phyloP scores from a whole-genome alignment of 306 rosid species.

The Quercus variabilis region DNA sequence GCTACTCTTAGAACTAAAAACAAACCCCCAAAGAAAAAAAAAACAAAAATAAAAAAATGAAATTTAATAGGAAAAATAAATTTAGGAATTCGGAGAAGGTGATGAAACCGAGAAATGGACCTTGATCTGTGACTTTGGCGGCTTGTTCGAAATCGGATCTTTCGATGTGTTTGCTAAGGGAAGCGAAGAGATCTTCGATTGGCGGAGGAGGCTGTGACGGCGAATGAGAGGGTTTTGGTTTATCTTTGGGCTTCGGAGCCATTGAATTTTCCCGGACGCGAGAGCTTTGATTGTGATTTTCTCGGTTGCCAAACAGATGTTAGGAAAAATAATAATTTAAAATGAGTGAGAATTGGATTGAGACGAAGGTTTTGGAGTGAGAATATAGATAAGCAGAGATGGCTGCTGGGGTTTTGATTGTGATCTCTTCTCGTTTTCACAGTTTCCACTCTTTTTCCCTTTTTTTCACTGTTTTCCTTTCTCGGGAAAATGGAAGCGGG shows the following conservation, averaged over 20 bases:
- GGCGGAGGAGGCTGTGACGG: constrained; percentile 59
- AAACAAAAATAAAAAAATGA: background rate
- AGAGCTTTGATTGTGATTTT: constrained; percentile 4
- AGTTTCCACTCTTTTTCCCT: background rate
- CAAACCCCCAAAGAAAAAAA: background rate
- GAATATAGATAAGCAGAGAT: background rate
- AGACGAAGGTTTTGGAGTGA: background rate
- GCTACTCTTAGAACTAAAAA: constrained; percentile 64
- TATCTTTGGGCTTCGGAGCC: constrained; percentile 84
- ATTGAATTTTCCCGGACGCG: constrained; percentile 21
- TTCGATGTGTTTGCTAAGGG: constrained; percentile 70
- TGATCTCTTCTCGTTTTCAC: too few species aligned
- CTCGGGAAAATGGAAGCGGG: background rate
- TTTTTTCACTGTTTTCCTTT: background rate
- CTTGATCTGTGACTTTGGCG: constrained; percentile 82
- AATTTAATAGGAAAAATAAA: background rate
- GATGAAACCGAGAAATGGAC: constrained; percentile 25
- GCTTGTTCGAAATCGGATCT: constrained; percentile 60
- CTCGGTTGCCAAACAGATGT: constrained; percentile 25
- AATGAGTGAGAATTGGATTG: background rate
- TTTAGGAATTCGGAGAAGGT: background rate
- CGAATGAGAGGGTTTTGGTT: constrained; percentile 42
- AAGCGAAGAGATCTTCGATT: constrained; percentile 81
- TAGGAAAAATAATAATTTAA: background rate
- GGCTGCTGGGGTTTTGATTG: background rate